Percentiles rank a stretch among this genome's conserved stretches.
phyloP scores from a whole-genome alignment of 116 monocot species.

The Zostera marina region DNA sequence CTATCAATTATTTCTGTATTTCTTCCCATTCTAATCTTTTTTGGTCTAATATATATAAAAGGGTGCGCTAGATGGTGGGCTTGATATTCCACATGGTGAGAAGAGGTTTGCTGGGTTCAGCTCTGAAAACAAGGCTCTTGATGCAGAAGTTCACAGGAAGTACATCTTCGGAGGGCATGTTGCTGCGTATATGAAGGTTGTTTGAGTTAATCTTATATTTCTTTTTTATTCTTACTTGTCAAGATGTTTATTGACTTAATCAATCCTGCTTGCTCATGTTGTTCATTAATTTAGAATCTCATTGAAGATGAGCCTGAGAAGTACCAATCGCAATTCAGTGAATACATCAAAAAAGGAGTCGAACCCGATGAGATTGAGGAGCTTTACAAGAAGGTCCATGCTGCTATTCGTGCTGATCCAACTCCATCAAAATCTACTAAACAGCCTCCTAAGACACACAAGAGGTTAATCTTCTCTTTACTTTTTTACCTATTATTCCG shows the following conservation, averaged over 20 bases:
- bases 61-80: conserved; percentile 95
- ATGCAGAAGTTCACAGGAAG: conserved; percentile 73
- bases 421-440: conserved; percentile 31
- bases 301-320: conserved; percentile 86
- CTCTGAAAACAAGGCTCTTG: conserved; percentile 69
- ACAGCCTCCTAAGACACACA: conserved; percentile 58
- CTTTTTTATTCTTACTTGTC: background rate
- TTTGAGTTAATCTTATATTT: background rate
- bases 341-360: conserved; percentile 48
- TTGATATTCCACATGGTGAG: conserved; percentile 86
- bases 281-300: conserved; percentile 14
- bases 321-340: conserved; percentile 56
- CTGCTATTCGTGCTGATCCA: conserved; percentile 76
- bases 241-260: no score
- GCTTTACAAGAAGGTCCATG: conserved; percentile 81
- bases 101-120: conserved; percentile 91
- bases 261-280: no score
- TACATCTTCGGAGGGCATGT: conserved; percentile 85
- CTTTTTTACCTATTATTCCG: background rate
- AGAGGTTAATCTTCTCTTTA: conserved; percentile 21
- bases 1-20: background rate
- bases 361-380: conserved; percentile 52
- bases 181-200: conserved; percentile 85
- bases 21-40: background rate
- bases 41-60: background rate